phyloP scores from a whole-genome alignment of 306 rosid genomes.

The Prunus dulcis region DNA sequence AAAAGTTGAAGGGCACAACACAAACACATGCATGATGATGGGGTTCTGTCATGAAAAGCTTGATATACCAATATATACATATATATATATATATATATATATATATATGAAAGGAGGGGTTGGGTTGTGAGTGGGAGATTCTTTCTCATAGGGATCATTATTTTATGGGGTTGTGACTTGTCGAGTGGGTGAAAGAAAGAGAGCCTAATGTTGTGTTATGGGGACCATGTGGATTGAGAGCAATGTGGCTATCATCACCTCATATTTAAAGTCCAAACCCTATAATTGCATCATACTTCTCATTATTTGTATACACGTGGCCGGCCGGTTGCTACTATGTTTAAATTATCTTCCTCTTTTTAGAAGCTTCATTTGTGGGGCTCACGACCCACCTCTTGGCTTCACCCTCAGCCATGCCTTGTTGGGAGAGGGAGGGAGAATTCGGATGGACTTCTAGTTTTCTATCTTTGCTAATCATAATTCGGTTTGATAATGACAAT shows the following conservation, averaged over 20 bases:
- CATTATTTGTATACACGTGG: constrained; percentile 35
- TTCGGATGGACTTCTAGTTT: neutral
- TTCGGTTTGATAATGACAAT: constrained; percentile 18
- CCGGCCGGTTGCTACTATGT: neutral
- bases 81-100: too few relatives aligned
- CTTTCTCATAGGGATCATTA: constrained; percentile 22
- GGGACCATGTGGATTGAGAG: constrained; percentile 43
- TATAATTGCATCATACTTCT: constrained; percentile 33
- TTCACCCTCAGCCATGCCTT: neutral
- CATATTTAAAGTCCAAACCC: constrained; percentile 16
- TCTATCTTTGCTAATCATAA: constrained; percentile 6
- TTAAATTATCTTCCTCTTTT: constrained; percentile 1
- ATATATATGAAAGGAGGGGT: too few relatives aligned
- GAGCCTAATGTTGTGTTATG: constrained; percentile 20
- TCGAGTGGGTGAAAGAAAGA: constrained; percentile 19
- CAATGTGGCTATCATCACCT: constrained; percentile 28
- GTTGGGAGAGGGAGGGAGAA: neutral
- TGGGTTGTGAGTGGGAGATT: neutral
- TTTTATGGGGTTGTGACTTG: constrained; percentile 17
- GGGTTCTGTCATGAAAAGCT: constrained; percentile 11
- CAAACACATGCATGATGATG: constrained; percentile 7
- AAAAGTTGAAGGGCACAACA: neutral
- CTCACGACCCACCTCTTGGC: constrained; percentile 9
- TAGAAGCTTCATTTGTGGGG: constrained; percentile 33
- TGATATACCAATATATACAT: neutral